Evolutionary conservation across 2,329 filamentous ascomycete genomes (phyloP).

Genomic region (Cytospora paraplurivora): DNA sequence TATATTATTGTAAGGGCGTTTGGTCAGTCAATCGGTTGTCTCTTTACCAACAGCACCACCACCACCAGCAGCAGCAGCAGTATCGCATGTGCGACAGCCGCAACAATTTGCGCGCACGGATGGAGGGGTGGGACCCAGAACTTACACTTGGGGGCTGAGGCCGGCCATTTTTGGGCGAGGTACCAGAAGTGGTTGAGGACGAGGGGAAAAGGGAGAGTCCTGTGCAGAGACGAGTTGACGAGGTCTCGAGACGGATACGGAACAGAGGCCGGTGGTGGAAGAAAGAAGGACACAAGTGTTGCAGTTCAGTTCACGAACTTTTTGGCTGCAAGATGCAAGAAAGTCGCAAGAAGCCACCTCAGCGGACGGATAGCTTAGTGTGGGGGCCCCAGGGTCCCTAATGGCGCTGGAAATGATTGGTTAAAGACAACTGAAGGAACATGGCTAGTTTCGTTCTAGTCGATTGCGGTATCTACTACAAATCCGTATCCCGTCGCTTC

Average conservation of each 20-base stretch:
- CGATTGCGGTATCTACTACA: too few species aligned
- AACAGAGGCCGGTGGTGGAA: slow-evolving; percentile 3
- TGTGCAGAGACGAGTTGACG: neutral
- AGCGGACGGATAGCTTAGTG: slow-evolving; percentile 17
- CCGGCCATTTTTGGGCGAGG: slow-evolving; percentile 55
- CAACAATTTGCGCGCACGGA: neutral
- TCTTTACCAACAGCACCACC: neutral
- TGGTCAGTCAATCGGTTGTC: slow-evolving; percentile 31
- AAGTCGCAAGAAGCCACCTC: slow-evolving; percentile 26
- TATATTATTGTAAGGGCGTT: slow-evolving; percentile 42
- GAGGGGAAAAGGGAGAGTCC: neutral
- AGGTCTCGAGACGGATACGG: too few species aligned
- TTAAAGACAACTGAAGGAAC: neutral
- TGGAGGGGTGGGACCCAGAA: slow-evolving; percentile 19
- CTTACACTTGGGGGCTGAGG: slow-evolving; percentile 67
- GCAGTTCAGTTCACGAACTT: slow-evolving; percentile 5
- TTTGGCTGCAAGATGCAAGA: slow-evolving; percentile 6
- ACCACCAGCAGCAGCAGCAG: too few species aligned
- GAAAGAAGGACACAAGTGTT: slow-evolving; percentile 1
- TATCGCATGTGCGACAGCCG: slow-evolving; percentile 21
- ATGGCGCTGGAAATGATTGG: slow-evolving; percentile 13
- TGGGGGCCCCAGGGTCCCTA: neutral
- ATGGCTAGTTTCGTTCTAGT: neutral
- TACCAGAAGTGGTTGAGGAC: neutral
- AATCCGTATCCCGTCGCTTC: too few species aligned